A percentile compares a stretch with the other conserved stretches of the same genome.
phyloP scores from a whole-genome alignment of 305 asterid species.

The Fraxinus angustifolia region DNA sequence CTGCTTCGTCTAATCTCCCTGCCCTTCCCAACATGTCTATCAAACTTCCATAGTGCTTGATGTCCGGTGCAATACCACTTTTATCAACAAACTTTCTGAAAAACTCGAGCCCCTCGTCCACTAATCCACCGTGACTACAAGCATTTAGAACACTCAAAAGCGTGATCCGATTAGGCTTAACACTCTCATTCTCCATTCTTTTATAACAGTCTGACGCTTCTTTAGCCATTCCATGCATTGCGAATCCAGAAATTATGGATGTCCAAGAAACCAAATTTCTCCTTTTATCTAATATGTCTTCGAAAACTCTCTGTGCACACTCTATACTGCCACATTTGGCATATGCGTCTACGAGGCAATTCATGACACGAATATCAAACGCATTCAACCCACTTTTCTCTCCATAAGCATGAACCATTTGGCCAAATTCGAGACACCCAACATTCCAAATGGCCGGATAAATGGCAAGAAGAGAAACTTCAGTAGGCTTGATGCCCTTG shows the following conservation, averaged over 20 bases:
- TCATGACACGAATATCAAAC: slow-evolving; percentile 61
- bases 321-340: slow-evolving; percentile 60
- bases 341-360: slow-evolving; percentile 66
- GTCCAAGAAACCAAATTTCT: slow-evolving; percentile 75
- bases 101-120: slow-evolving; percentile 62
- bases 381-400: slow-evolving; percentile 51
- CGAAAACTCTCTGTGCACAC: slow-evolving; percentile 46
- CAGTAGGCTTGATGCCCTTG: slow-evolving; percentile 56
- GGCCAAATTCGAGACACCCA: slow-evolving; percentile 49
- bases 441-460: slow-evolving; percentile 72
- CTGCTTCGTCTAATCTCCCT: slow-evolving; percentile 85
- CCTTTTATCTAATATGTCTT: slow-evolving; percentile 40
- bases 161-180: slow-evolving; percentile 59
- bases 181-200: slow-evolving; percentile 44
- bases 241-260: slow-evolving; percentile 63
- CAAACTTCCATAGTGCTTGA: slow-evolving; percentile 66
- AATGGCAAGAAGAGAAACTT: slow-evolving; percentile 63
- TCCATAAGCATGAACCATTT: slow-evolving; percentile 58
- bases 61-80: slow-evolving; percentile 41
- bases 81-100: slow-evolving; percentile 55
- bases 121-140: slow-evolving; percentile 78
- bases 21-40: slow-evolving; percentile 82
- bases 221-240: slow-evolving; percentile 71
- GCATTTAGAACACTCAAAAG: slow-evolving; percentile 63
- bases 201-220: slow-evolving; percentile 51